Evolutionary conservation across 345 rosid genomes (phyloP), one percentile per base, ranked within the genome.

Genomic region (Populus nigra): DNA sequence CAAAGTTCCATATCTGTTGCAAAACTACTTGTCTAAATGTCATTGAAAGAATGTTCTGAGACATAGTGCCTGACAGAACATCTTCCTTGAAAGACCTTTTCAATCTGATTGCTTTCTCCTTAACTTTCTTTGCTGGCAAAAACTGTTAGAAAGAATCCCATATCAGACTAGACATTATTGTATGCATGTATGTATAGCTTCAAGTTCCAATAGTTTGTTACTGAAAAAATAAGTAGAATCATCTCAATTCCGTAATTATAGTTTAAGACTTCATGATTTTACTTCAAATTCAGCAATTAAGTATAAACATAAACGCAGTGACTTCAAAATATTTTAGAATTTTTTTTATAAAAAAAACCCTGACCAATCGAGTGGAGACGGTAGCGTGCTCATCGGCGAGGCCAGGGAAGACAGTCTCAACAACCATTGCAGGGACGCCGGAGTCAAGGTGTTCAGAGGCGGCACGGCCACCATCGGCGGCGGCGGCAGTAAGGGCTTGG

Each of bases 391-490:
- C 85, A 8, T 82, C 88, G 0, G 85, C 72, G 18, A 88, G 84
- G 15, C 90, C 93, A 0, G 98, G 98, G 55, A 88, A 91, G 75
- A 91, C 88, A 20, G 99, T 93, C 85, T 91, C 99, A 2, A 95
- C 89, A 65, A 93, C 96, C 99, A 95, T 92, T 18, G 91, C 88
- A 7, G 86, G 84, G 0, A 80, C 71, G 61, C 91, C 96, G 11
- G 94, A 81, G 6, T 80, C 82, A 6, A 92, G 75, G 41, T 93
- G 98, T 5, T 93, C 94, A 71, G 79, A 70, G 4, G 99, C 99
- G n/a, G 94, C 88, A 77, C 77, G 87, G 39, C 99, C 99, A 63
- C 97, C 99, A 72, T 95, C 99, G 5, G 98, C 92, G 0, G 99
- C 97, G 25, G 97, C 98, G 0, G 98, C 99, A 0, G 94, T 89